phyloP scores from a whole-genome alignment of 176 grass and related monocot species.

The Bothriochloa decipiens region DNA sequence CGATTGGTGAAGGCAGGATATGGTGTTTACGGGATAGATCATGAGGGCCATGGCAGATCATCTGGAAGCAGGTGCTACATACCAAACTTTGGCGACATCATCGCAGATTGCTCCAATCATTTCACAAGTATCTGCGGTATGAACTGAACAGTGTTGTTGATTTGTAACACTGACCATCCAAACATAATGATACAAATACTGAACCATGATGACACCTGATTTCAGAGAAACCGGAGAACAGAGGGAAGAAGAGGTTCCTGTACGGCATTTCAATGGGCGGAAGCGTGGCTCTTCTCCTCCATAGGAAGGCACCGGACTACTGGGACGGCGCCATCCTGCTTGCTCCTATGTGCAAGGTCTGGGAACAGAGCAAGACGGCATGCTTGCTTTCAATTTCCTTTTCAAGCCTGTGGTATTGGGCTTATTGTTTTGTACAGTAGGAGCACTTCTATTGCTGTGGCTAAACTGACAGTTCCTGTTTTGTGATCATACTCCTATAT shows the following conservation, averaged over 20 bases:
- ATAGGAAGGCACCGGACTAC: slow-evolving; percentile 52
- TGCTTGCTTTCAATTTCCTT: background rate
- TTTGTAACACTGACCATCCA: background rate
- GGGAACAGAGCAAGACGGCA: background rate
- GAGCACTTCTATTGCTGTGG: slow-evolving; percentile 1
- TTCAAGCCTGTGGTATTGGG: background rate
- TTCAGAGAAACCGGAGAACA: slow-evolving; percentile 63
- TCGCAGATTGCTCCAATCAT: slow-evolving; percentile 56
- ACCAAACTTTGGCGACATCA: slow-evolving; percentile 44
- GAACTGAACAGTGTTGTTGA: background rate
- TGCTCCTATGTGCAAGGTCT: slow-evolving; percentile 84
- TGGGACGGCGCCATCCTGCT: slow-evolving; percentile 66
- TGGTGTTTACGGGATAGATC: slow-evolving; percentile 67
- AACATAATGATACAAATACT: slow-evolving; percentile 1
- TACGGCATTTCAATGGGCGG: slow-evolving; percentile 69
- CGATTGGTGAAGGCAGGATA: slow-evolving; percentile 57
- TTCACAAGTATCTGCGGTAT: slow-evolving; percentile 67
- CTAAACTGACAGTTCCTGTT: slow-evolving; percentile 5
- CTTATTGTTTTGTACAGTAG: background rate
- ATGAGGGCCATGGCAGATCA: slow-evolving; percentile 78
- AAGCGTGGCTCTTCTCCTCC: slow-evolving; percentile 52
- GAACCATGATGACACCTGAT: background rate
- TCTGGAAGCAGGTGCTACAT: slow-evolving; percentile 62
- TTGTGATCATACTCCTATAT: background rate
- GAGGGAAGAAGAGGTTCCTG: slow-evolving; percentile 57